Percentiles rank a stretch among this genome's conserved stretches.
These are phyloP conservation scores for Fusarium phyllophilum DNA, from an alignment of 2,329 filamentous ascomycete genomes.

Conservation along the genomic window DNA sequence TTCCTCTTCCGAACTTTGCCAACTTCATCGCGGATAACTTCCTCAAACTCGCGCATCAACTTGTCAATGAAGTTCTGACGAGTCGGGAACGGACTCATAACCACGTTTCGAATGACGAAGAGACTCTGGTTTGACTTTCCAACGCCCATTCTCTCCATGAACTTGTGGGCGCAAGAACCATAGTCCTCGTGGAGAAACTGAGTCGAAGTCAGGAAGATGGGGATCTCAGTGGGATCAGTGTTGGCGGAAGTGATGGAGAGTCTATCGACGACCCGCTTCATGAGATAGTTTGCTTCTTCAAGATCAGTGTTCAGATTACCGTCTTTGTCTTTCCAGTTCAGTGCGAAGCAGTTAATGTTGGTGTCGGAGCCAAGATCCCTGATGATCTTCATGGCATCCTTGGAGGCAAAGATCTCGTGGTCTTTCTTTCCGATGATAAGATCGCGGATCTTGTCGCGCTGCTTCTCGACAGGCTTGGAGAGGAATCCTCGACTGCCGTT, in stretches of 20 bases:
- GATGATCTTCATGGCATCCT: conserved; percentile 52
- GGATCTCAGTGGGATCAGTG: conserved; percentile 53
- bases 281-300: conserved; percentile 61
- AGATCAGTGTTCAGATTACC: conserved; percentile 55
- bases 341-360: conserved; percentile 58
- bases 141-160: conserved; percentile 54
- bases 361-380: conserved; percentile 56
- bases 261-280: conserved; percentile 54
- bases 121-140: conserved; percentile 48
- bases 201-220: conserved; percentile 58
- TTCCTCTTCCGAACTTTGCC: conserved; percentile 50
- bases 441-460: conserved; percentile 52
- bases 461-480: conserved; percentile 44
- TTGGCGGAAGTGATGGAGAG: conserved; percentile 54
- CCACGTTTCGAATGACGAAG: conserved; percentile 58
- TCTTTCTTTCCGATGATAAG: conserved; percentile 54
- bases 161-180: conserved; percentile 53
- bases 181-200: conserved; percentile 54
- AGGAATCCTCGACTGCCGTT: conserved; percentile 21
- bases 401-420: conserved; percentile 47
- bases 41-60: conserved; percentile 48
- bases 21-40: conserved; percentile 45
- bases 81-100: conserved; percentile 58
- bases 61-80: conserved; percentile 52
- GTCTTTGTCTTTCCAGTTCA: conserved; percentile 55